Base-by-base conservation (phyloP, 2,329 filamentous ascomycete genomes). In the Scytalidium lignicola region DNA sequence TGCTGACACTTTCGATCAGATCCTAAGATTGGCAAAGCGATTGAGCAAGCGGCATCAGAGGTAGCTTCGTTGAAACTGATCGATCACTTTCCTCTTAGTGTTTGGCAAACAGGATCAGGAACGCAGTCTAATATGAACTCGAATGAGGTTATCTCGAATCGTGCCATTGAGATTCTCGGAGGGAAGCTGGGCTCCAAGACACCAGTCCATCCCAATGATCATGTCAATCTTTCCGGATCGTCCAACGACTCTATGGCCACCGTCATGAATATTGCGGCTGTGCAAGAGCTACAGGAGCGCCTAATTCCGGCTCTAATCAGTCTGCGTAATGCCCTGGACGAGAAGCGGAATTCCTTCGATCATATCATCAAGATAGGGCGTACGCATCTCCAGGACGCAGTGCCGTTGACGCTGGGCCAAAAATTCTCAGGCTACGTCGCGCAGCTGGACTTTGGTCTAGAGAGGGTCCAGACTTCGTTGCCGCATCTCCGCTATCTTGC, bases 1-100 rank as follows among this genome's bases (percentile, higher is more conserved):
- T 28, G 13, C 13, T 41, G 39, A 41, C 17, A 7, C 19, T 8
- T 15, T 21, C n/a, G 17, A 21, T 18, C 39, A 41, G 39, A 41
- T n/a, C 39, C 39, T 18, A 41, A 8, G 39, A 41, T 41, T 41
- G 39, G 39, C 39, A 18, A 41, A 18, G 39, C 39, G 9, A 41
- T 41, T 41, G 17, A 41, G n/a, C 39, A 41, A n/a, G 39, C 39
- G n/a, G 39, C 39, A 21, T 18, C 39, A 9, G 39, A 41, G 19
- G 39, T 41, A 41, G 39, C 39, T 41, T 41, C 39, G n/a, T 41
- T 41, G n/a, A 41, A 41, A 21, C n/a, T 41, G n/a, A 41, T 41
- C 39, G 39, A 41, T 21, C 39, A 41, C 39, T 41, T 41, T n/a
- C 39, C 39, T 7, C 39, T 41, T n/a, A 21, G n/a, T 18, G 39